These are phyloP conservation scores for Magnaporthiopsis poae DNA, from an alignment of 2,329 filamentous ascomycete species.

Conservation along the genomic window DNA sequence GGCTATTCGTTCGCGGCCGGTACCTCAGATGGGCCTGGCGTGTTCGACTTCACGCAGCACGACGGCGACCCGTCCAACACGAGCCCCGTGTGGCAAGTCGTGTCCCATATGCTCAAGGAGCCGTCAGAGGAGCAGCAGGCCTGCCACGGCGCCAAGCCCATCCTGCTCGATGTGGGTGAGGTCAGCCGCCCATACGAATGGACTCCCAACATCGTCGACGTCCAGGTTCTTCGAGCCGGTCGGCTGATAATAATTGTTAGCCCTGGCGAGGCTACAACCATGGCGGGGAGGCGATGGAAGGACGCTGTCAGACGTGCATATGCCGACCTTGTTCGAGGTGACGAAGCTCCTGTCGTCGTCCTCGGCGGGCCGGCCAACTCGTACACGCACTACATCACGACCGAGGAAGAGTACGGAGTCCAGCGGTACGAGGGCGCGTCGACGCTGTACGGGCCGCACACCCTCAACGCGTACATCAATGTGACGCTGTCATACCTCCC, in stretches of 20 bases:
- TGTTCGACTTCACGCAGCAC: constrained; percentile 86
- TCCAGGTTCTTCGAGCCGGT: constrained; percentile 76
- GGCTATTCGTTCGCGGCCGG: constrained; percentile 86
- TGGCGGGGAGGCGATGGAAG: constrained; percentile 83
- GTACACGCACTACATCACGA: constrained; percentile 48
- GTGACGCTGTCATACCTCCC: constrained; percentile 61
- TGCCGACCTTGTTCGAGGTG: constrained; percentile 24
- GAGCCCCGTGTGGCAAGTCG: constrained; percentile 66
- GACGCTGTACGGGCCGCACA: constrained; percentile 76
- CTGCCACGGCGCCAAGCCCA: constrained; percentile 74
- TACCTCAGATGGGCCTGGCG: constrained; percentile 78
- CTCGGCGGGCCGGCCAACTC: constrained; percentile 80
- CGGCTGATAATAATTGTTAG: constrained; percentile 76
- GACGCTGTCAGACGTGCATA: constrained; percentile 52
- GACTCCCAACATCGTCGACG: constrained; percentile 84
- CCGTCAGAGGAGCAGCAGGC: constrained; percentile 59
- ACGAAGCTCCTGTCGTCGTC: constrained; percentile 52
- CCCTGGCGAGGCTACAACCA: constrained; percentile 82
- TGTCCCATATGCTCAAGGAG: constrained; percentile 60
- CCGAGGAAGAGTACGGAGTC: constrained; percentile 45
- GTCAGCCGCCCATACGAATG: constrained; percentile 70
- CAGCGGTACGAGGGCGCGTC: constrained; percentile 88
- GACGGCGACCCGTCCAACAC: constrained; percentile 57
- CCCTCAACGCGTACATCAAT: constrained; percentile 78
- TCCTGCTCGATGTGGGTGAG: constrained; percentile 80